Base-by-base conservation (phyloP, 1,139 yeast species). In the Blastobotrys capitulatus region DNA sequence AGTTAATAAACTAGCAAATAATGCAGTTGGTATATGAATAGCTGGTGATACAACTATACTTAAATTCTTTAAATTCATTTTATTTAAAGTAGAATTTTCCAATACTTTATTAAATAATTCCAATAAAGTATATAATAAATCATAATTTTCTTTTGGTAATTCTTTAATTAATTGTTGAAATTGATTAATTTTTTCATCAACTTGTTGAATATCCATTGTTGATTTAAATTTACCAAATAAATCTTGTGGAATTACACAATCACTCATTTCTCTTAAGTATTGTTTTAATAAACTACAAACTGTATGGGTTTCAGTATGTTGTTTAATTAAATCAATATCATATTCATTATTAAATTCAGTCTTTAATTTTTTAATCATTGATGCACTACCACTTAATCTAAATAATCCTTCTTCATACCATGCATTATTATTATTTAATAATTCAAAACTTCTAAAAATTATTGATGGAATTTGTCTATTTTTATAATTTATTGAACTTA, bases 1-100 rank as follows among this genome's bases (percentile, higher is more conserved):
- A 44, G 77, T 77, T 58, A 87, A 73, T 51, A 85, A 77, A 16
- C 80, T 74, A 44, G 77, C 76, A 53, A 87, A 72, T 6, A 86
- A 77, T 47, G 80, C 83, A 18, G 82, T 73, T 0, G 95, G 81
- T 38, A 87, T 73, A 57, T 83, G 83, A 55, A 87, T 72, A 0
- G 96, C 86, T 2, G 95, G 95, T 4, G 90, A 86, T 66, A 87
- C 86, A 18, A 88, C 95, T 63, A 87, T 87, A 60, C 92, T 83
- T 46, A 87, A 60, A 62, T 88, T 87, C 53, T 83, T 72, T 54
- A 83, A 66, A 54, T 83, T 86, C 98, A 92, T 92, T 66, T 89
- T 82, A 70, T 92, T 92, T 54, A 73, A 68, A 27, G 78, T 78
- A 54, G 75, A 76, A 60, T 85, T 79, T 38, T 78, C 75, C 47